Conservation (phyloP, 1,284 basidiomycete species). For the Apiotrichum veenhuisii region DNA sequence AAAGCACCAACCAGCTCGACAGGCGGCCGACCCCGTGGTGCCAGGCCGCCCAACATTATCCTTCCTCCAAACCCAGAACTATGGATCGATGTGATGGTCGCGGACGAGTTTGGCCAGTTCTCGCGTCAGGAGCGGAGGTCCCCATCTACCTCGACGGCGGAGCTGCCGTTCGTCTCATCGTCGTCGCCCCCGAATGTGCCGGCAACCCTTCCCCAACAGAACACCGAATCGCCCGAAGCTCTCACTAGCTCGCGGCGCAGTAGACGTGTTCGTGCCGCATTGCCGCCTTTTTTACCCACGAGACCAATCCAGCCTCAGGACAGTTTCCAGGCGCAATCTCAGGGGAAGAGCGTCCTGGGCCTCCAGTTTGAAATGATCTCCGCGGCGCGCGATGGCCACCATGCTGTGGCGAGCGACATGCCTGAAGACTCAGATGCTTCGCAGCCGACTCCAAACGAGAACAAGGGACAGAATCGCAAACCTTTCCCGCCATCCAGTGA, state of each 20-base stretch:
- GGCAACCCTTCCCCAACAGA: neutral
- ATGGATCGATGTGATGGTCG: neutral
- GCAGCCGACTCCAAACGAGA: no score
- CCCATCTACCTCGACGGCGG: neutral
- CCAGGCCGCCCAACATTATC: neutral
- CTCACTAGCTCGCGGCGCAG: neutral
- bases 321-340: no score
- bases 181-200: neutral
- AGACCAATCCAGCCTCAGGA: no score
- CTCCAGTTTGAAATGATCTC: neutral
- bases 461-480: no score
- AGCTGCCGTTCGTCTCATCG: neutral
- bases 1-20: neutral
- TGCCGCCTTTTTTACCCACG: no score
- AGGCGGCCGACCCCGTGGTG: neutral
- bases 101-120: neutral
- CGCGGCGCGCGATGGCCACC: neutral
- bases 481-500: no score
- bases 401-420: neutral
- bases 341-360: neutral
- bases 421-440: no score
- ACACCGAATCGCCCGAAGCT: neutral
- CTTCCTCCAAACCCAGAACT: neutral
- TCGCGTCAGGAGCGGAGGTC: neutral
- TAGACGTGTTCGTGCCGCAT: neutral